Conservation (phyloP, 2,329 filamentous ascomycete genomes). For the Parasarocladium wereldwijsianum region DNA sequence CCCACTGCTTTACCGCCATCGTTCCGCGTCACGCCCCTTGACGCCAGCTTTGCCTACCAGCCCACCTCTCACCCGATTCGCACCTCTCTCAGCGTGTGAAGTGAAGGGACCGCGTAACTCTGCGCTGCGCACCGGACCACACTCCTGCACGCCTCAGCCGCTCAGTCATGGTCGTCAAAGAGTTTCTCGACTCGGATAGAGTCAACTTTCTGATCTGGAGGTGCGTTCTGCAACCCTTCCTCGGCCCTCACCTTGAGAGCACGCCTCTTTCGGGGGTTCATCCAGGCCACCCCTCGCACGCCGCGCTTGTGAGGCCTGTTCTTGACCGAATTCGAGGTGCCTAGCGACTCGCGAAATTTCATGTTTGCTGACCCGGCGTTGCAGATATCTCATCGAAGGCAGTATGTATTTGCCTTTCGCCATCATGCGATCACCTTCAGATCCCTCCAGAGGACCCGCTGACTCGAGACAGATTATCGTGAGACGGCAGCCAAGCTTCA, state of each 20-base stretch:
- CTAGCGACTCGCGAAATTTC: constrained; percentile 4
- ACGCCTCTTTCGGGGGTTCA: no score
- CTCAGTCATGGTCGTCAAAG: constrained; percentile 40
- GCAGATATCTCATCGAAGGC: constrained; percentile 45
- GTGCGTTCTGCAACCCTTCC: constrained; percentile 31
- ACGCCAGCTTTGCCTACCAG: no score
- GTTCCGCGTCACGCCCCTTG: no score
- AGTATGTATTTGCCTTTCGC: constrained; percentile 31
- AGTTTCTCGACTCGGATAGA: constrained; percentile 50
- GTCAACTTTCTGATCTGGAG: constrained; percentile 60
- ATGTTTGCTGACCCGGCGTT: constrained; percentile 7
- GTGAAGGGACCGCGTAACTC: no score
- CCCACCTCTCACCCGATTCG: no score
- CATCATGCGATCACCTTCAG: not conserved
- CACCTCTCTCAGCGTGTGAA: no score
- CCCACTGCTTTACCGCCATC: no score
- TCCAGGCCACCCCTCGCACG: no score
- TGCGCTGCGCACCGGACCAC: no score
- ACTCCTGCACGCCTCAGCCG: constrained; percentile 1
- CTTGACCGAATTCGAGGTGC: no score
- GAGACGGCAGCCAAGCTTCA: constrained; percentile 54
- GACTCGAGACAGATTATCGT: constrained; percentile 39
- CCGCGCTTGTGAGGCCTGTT: no score
- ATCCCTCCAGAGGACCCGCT: not conserved
- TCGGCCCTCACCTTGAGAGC: no score